Evolutionary conservation across 2,329 filamentous ascomycete species (phyloP), one percentile per base, ranked within the genome.

Genomic region (Epichloe elymi): DNA sequence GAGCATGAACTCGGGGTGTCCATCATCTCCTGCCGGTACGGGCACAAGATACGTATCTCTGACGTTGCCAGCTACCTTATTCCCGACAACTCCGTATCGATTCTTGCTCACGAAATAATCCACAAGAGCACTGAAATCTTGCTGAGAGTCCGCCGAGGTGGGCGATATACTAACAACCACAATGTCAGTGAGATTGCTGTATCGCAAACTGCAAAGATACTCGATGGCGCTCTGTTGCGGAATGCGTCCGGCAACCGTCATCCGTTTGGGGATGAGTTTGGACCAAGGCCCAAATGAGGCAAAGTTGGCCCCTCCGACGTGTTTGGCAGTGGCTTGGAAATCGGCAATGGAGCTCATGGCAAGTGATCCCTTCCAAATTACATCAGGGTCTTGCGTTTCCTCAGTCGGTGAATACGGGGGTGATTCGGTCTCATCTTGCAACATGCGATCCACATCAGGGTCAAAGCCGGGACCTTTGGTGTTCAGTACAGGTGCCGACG

Each of bases 41-140:
- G 93, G 91, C 10, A 96, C 84, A 35, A 97, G 78, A 65, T 97
- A 97, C 1, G 90, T 87, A 63, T 97, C 91, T 53, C 89, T 84
- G 46, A 96, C 85, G 54, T 88, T 84, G 19, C 81, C 78, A 33
- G 82, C 70, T 1, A 79, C 78, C 64, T 86, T 85, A 62, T 91
- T 86, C 14, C 83, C 83, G 6, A 96, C 77, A 1, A 97, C 91
- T 19, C 89, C 91, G 64, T 95, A 98, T 36, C 89, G 79, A 56
- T 86, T 79, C 61, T 91, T 87, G 48, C 76, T 76, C 41, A 82
- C 74, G 63, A 98, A 97, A 68, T 98, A 97, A 49, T 89, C 78
- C 60, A 90, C 87, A n/a, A 97, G 74, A 17, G 78, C 77, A 56
- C 85, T 76, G 61, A 95, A 95, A 23, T 80, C 77, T 6, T 74